Evolutionary conservation across 2,329 filamentous ascomycete genomes (phyloP), one percentile per base, ranked within the genome.

Genomic region (Sporothrix globosa): DNA sequence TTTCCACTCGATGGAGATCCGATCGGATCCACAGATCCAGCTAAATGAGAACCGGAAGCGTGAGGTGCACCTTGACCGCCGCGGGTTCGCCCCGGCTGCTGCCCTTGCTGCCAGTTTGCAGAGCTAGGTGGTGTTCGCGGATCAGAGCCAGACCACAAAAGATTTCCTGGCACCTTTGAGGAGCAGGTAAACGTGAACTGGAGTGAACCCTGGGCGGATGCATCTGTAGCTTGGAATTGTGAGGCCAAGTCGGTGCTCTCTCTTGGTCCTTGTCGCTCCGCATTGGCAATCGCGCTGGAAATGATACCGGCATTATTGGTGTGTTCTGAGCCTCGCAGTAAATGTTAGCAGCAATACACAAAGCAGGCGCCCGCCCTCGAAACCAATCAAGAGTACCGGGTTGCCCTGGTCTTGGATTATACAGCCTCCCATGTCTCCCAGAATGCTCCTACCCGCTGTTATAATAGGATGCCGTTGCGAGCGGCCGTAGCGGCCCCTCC

Each of bases 111-210:
- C 68, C 67, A 70, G 11, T 72, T 56, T 3, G 69, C 44, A 30
- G 71, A 60, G 11, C 68, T 56, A 1, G 68, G 39, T 1, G 56
- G 61, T 2, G 61, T 63, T 24, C 69, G 72, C 0, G 70, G 66
- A 19, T 75, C 73, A 0, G 74, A 69, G 54, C 61, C 58, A 27
- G 71, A 76, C 90, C 88, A 56, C 92, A 91, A 89, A 91, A 92
- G 67, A 90, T 88, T 78, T 93, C 91, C 92, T 0, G 92, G 90
- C 50, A 93, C 92, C 77, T 96, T 93, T 1, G 94, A 95, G 76
- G 96, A 92, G 80, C 93, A 97, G 14, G 93, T 97, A 78, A 99
- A 99, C 11, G 96, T 99, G 79, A 99, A 99, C 76, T 97, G 93
- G 0, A 92, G 91, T 70, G 93, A 92, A 6, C 90, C 87, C 4